Evolutionary conservation across 1,139 yeast species (phyloP).

Genomic region (Candida gigantensis): DNA sequence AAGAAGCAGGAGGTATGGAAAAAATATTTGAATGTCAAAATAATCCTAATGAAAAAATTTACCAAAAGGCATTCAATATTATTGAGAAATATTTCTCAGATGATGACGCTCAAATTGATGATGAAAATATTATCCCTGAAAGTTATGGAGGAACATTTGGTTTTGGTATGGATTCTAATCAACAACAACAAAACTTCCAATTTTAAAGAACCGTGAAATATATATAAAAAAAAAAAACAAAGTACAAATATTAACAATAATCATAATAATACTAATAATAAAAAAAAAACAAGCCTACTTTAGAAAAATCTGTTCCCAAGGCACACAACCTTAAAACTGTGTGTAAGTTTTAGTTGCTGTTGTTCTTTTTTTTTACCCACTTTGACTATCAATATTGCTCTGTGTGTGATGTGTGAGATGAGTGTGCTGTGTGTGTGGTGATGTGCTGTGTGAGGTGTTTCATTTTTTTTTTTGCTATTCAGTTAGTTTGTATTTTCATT

Average conservation of each 20-base stretch:
- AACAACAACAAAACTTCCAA: constrained; percentile 52
- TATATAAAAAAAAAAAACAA: too few relatives aligned
- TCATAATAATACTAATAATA: too few relatives aligned
- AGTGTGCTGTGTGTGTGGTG: neutral
- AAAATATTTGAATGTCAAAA: constrained; percentile 92
- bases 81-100: constrained; percentile 90
- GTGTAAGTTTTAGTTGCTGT: too few relatives aligned
- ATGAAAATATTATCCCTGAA: constrained; percentile 79
- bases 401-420: neutral
- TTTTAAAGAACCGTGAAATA: too few relatives aligned
- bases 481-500: too few relatives aligned
- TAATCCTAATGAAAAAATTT: constrained; percentile 88
- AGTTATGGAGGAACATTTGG: constrained; percentile 84
- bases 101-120: constrained; percentile 77
- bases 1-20: constrained; percentile 98
- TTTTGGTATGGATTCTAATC: constrained; percentile 64
- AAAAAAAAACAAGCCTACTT: too few relatives aligned
- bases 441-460: too few relatives aligned
- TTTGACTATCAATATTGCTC: neutral
- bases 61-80: constrained; percentile 85
- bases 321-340: too few relatives aligned
- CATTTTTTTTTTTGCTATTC: too few relatives aligned
- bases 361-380: too few relatives aligned
- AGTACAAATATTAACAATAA: too few relatives aligned
- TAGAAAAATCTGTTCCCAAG: too few relatives aligned